A percentile compares a stretch with the other conserved stretches of the same genome.
Evolutionary conservation across 208 protist genomes (phyloP).

Genomic region (Kentomonas sorsogonicus): DNA sequence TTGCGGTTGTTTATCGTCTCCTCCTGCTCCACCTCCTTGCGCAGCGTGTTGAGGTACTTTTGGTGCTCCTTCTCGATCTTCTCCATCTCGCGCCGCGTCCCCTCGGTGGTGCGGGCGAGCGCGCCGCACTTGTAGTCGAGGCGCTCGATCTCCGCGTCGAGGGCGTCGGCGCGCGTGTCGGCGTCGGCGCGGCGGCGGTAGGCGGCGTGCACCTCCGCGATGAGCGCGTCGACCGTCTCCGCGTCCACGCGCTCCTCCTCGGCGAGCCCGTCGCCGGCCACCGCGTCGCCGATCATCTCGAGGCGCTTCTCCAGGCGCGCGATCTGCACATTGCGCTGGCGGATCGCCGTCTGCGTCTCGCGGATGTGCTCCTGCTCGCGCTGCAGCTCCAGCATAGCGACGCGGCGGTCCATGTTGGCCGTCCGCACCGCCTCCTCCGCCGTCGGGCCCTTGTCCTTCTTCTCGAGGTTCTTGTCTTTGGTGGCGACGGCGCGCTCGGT

Average conservation of each 20-base stretch:
- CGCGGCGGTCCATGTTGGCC: slow-evolving; percentile 54
- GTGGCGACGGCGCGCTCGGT: slow-evolving; percentile 25
- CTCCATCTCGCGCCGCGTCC: slow-evolving; percentile 42
- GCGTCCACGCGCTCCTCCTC: slow-evolving; percentile 66
- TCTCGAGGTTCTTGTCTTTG: slow-evolving; percentile 52
- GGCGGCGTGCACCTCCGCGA: slow-evolving; percentile 51
- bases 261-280: slow-evolving; percentile 37
- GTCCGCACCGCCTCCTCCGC: slow-evolving; percentile 42
- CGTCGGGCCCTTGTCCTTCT: slow-evolving; percentile 28
- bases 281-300: slow-evolving; percentile 68
- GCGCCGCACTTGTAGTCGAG: slow-evolving; percentile 43
- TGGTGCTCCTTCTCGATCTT: slow-evolving; percentile 51
- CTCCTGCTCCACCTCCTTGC: slow-evolving; percentile 47
- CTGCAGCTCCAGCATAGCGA: slow-evolving; percentile 43
- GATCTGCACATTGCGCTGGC: slow-evolving; percentile 66
- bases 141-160: slow-evolving; percentile 61
- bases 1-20: slow-evolving; percentile 36
- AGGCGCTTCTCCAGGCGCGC: slow-evolving; percentile 60
- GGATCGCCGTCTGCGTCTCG: slow-evolving; percentile 50
- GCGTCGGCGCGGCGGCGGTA: slow-evolving; percentile 44
- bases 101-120: slow-evolving; percentile 45
- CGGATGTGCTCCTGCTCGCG: slow-evolving; percentile 50
- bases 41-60: slow-evolving; percentile 35
- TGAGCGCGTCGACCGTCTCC: slow-evolving; percentile 48
- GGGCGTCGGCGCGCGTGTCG: slow-evolving; percentile 30